A percentile compares a stretch with the other conserved stretches of the same genome.
Evolutionary conservation across 2,329 filamentous ascomycete genomes (phyloP).

Genomic region (Beauveria pseudobassiana): DNA sequence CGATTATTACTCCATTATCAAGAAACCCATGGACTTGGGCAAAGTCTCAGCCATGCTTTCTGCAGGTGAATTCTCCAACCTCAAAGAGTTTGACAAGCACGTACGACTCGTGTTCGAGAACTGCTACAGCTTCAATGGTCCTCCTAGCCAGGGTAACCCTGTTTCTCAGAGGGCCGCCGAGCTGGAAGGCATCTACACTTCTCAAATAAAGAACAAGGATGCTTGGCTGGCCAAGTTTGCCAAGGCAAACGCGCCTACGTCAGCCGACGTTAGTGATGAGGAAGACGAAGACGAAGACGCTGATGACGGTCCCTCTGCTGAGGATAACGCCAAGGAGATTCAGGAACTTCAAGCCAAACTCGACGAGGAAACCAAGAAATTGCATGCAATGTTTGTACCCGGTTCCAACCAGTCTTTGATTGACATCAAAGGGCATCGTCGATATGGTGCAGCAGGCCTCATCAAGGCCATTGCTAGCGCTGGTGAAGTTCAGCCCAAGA

Average conservation of each 20-base stretch:
- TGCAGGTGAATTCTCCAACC: conserved; percentile 67
- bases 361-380: conserved; percentile 49
- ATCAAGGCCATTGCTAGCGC: conserved; percentile 64
- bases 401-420: conserved; percentile 47
- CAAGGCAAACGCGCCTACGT: conserved; percentile 39
- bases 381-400: conserved; percentile 45
- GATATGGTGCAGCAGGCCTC: conserved; percentile 63
- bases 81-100: conserved; percentile 81
- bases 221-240: conserved; percentile 74
- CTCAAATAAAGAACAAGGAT: conserved; percentile 69
- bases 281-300: conserved; percentile 66
- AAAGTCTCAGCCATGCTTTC: conserved; percentile 76
- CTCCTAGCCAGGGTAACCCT: conserved; percentile 50
- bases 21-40: conserved; percentile 89
- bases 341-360: conserved; percentile 45
- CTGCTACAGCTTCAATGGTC: conserved; percentile 81
- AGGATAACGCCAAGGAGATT: conserved; percentile 35
- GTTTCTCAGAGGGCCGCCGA: conserved; percentile 66
- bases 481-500: conserved; percentile 37
- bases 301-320: conserved; percentile 28
- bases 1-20: conserved; percentile 86
- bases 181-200: conserved; percentile 68
- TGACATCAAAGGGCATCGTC: conserved; percentile 52
- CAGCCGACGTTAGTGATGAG: conserved; percentile 60
- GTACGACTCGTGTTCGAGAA: conserved; percentile 80